A percentile compares a stretch with the other conserved stretches of the same genome.
phyloP scores from a whole-genome alignment of 2,329 filamentous ascomycete genomes.

The Cladophialophora immunda region DNA sequence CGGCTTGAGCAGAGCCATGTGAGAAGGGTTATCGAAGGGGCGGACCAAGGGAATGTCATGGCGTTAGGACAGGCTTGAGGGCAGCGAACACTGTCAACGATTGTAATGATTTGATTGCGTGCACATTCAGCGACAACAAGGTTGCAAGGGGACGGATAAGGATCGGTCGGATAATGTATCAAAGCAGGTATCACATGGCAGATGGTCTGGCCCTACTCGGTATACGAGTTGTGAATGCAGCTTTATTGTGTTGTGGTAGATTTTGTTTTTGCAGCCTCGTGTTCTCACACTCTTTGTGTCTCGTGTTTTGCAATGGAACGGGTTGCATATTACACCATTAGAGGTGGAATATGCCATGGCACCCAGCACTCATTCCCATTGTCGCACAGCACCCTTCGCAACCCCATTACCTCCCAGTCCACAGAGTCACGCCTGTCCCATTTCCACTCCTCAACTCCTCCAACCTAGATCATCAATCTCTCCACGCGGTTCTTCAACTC shows the following conservation, averaged over 20 bases:
- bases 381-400: neutral
- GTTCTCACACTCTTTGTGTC: neutral
- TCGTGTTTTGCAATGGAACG: neutral
- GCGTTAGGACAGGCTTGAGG: slow-evolving; percentile 6
- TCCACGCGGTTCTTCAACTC: slow-evolving; percentile 94
- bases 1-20: slow-evolving; percentile 68
- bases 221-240: neutral
- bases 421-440: neutral
- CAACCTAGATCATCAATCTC: slow-evolving; percentile 81
- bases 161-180: neutral
- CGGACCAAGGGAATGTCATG: slow-evolving; percentile 19
- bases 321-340: neutral
- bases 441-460: neutral
- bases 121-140: neutral
- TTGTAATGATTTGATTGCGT: neutral
- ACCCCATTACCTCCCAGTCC: neutral
- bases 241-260: neutral
- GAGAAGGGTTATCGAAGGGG: slow-evolving; percentile 59
- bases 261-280: neutral
- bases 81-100: neutral
- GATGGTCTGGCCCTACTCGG: too few relatives aligned
- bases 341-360: neutral
- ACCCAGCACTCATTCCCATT: neutral
- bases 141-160: neutral
- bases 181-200: neutral